phyloP scores from a whole-genome alignment of 1,284 basidiomycete species.

The Schizophyllum amplum region DNA sequence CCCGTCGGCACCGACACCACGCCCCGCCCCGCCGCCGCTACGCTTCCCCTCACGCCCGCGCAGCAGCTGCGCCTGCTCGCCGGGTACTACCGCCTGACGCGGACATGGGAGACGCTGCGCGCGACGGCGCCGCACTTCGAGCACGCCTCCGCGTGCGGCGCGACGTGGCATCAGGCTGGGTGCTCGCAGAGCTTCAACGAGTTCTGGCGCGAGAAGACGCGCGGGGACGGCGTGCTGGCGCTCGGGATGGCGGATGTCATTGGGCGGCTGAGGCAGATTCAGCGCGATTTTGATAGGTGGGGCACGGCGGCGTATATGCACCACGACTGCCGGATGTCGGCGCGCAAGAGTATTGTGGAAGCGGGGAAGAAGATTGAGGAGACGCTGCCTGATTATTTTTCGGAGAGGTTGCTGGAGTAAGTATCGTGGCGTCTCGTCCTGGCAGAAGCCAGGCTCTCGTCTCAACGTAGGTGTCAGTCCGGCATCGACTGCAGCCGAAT shows the following conservation, averaged over 20 bases:
- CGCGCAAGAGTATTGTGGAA: conserved; percentile 45
- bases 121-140: conserved; percentile 45
- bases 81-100: conserved; percentile 57
- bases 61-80: conserved; percentile 57
- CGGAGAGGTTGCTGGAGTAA: conserved; percentile 14
- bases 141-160: conserved; percentile 49
- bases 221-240: conserved; percentile 45
- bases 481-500: too few species aligned
- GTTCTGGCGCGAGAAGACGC: conserved; percentile 64
- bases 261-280: conserved; percentile 48
- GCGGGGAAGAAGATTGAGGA: conserved; percentile 47
- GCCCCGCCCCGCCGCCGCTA: conserved; percentile 2
- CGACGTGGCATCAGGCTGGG: conserved; percentile 61
- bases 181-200: conserved; percentile 60
- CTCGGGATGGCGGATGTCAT: conserved; percentile 54
- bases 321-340: conserved; percentile 52
- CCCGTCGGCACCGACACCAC: not conserved
- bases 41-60: conserved; percentile 18
- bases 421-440: too few species aligned
- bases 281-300: conserved; percentile 58
- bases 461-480: too few species aligned
- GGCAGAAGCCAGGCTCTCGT: too few species aligned
- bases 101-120: conserved; percentile 55
- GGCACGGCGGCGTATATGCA: conserved; percentile 68
- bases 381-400: conserved; percentile 51